Evolutionary conservation across 306 rosid genomes (phyloP).

Genomic region (Lotus japonicus): DNA sequence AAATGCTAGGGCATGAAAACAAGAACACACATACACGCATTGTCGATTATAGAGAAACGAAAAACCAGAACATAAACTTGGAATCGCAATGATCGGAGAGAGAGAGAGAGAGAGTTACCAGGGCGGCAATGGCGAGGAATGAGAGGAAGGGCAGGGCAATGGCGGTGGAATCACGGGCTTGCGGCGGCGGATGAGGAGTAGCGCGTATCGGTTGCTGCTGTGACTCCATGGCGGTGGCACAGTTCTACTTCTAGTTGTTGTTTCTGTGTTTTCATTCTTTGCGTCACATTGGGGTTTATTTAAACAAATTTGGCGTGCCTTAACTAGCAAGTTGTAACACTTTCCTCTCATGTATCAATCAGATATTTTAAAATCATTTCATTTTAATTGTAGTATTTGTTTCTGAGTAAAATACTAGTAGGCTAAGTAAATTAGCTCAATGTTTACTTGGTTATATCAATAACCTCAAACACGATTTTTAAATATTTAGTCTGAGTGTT

Average conservation of each 20-base stretch:
- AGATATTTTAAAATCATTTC: no score
- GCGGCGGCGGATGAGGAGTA: slow-evolving; percentile 27
- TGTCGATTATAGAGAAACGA: not conserved
- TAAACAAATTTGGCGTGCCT: not conserved
- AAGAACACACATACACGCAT: not conserved
- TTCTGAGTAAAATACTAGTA: no score
- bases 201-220: slow-evolving; percentile 27
- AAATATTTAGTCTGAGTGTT: no score
- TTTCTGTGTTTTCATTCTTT: not conserved
- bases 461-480: no score
- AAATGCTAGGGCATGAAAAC: not conserved
- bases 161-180: slow-evolving; percentile 26
- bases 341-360: no score
- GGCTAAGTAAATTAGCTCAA: no score
- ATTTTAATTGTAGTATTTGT: no score
- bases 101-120: slow-evolving; percentile 38
- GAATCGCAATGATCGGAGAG: not conserved
- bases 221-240: slow-evolving; percentile 53
- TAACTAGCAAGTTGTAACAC: not conserved
- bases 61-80: not conserved
- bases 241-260: no score
- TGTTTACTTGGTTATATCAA: no score
- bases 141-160: slow-evolving; percentile 22
- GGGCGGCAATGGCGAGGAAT: slow-evolving; percentile 39
- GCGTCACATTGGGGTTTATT: not conserved